Base-by-base conservation (phyloP, 83 land plant genomes). In the Picea mariana region DNA sequence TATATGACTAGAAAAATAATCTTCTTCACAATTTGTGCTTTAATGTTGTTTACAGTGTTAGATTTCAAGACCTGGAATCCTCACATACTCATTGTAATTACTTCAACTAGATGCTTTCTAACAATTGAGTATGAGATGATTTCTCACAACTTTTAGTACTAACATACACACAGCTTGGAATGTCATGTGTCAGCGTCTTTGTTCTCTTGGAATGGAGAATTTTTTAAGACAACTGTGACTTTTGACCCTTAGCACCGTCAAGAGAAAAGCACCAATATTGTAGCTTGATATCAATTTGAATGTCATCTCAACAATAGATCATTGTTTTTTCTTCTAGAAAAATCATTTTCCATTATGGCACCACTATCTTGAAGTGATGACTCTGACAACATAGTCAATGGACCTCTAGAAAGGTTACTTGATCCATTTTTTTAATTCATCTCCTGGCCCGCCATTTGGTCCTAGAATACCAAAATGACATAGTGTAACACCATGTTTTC, bases 251-350 rank as follows among this genome's bases (percentile, higher is more conserved):
- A 11, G 83, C 92, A 75, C 97, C 99, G 92, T 98, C 94, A n/a
- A 98, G 88, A 73, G 99, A 98, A 88, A 98, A 98, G 78, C 94
- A 87, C 97, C 98, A 98, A 81, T 94, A 88, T 59, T 82, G 82
- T 23, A 98, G 67, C 73, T 94, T 94, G 20, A 98, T 61, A 52
- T 86, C 87, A 20, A 96, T 78, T 60, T 95, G 98, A 52, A 98
- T 85, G 79, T 92, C 95, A 87, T 98, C 97, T 21, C 87, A 89
- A 86, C 55, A 84, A 66, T 40, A 64, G 65, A 64, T 60, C 86
- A 44, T 72, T 79, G 27, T 65, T 67, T 27, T 63, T 83, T 73
- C 85, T 84, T 75, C 67, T 81, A 12, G 68, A 67, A 60, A 1
- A 55, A 81, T 80, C 84, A 89, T 87, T 61, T 63, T 87, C 82